A percentile compares a stretch with the other conserved stretches of the same genome.
phyloP scores from a whole-genome alignment of 2,329 filamentous ascomycete genomes.

The Paraphoma chrysanthemicola region DNA sequence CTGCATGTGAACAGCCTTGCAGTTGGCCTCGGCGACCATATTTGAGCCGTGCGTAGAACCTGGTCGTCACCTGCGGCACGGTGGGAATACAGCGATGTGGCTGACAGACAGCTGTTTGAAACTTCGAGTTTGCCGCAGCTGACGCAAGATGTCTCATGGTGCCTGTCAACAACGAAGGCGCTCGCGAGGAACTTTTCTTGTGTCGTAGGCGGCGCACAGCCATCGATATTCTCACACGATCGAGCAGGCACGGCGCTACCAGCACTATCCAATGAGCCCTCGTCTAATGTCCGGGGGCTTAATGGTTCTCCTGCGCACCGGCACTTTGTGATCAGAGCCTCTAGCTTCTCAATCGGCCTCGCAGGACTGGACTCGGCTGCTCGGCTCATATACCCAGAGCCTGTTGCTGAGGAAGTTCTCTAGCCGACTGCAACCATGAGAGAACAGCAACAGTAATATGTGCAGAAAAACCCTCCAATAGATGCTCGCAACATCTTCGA shows the following conservation, averaged over 20 bases:
- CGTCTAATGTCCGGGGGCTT: constrained; percentile 19
- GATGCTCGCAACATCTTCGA: constrained; percentile 39
- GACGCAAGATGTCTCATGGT: neutral
- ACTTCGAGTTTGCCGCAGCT: neutral
- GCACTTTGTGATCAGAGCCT: constrained; percentile 29
- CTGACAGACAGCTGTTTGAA: neutral
- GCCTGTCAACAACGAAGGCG: neutral
- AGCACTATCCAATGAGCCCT: constrained; percentile 17
- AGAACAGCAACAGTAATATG: neutral
- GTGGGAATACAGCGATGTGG: constrained; percentile 3
- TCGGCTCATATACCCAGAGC: neutral
- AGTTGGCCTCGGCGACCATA: constrained; percentile 7
- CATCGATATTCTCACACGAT: constrained; percentile 16
- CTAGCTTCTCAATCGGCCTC: constrained; percentile 14
- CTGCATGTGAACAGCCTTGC: constrained; percentile 3
- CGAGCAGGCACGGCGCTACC: constrained; percentile 12
- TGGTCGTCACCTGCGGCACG: constrained; percentile 7
- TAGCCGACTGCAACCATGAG: constrained; percentile 2
- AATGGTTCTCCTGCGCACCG: constrained; percentile 32
- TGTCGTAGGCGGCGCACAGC: constrained; percentile 20
- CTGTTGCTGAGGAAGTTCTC: neutral
- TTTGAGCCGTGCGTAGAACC: constrained; percentile 7
- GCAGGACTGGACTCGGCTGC: constrained; percentile 16
- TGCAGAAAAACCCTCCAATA: constrained; percentile 2
- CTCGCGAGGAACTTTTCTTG: constrained; percentile 10